Base-by-base conservation (phyloP, 2,329 filamentous ascomycete species). In the Aureobasidium sp. region DNA sequence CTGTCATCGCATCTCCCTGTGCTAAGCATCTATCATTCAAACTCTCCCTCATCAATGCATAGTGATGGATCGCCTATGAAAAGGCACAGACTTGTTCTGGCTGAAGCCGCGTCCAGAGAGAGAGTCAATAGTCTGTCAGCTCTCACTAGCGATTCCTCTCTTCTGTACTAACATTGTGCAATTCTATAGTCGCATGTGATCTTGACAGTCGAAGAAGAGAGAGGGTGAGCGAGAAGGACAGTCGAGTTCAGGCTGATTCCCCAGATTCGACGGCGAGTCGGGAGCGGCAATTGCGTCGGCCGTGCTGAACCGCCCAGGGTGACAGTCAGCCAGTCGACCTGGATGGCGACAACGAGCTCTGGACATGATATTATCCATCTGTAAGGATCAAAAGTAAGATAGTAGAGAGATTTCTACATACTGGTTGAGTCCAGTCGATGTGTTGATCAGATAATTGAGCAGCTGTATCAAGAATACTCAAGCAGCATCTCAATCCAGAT, bases 321-420 rank as follows among this genome's bases (percentile, higher is more conserved):
- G 54, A 59, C 42, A 48, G 54, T 42, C 54, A 59, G 42, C 54
- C 54, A 48, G 54, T 45, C 54, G 33, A 59, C 54, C 42, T 39
- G 27, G 9, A 12, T 2, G n/a, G 9, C 29, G 8, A 39, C 29
- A 57, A 17, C 12, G 7, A 40, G 27, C 27, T 24, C 29, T 5
- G 17, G 29, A 54, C 17, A 42, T 42, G 50, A 42, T 22, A 15
- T 19, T 22, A 11, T n/a, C 1, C 5, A 3, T 5, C 7, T 9
- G 6, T 9, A n/a, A n/a, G 24, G 15, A 48, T n/a, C 45, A n/a
- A 5, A 48, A 22, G 15, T 27, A n/a, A 3, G 17, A 45, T 7
- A 15, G 12, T 3, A 27, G 42, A 27, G 8, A 5, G 4, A 5
- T 27, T 24, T 17, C 14, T 27, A 9, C 5, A 45, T 8, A 3